Evolutionary conservation across 1,284 basidiomycete genomes (phyloP).

Genomic region (Moniliophthora roreri): DNA sequence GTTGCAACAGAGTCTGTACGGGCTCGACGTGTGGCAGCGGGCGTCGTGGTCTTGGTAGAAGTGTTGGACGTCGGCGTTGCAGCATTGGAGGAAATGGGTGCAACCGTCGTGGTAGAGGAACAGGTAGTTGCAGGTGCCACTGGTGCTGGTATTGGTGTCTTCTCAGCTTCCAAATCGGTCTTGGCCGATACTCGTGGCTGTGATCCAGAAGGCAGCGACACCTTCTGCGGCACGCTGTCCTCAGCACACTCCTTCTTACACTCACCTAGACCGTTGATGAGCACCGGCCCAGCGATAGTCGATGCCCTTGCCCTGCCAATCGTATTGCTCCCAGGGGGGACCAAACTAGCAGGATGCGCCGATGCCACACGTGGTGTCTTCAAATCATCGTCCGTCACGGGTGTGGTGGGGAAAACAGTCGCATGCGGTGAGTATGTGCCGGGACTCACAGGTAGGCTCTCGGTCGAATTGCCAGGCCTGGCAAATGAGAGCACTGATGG

Average conservation of each 20-base stretch:
- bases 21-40: constrained; percentile 37
- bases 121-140: background rate
- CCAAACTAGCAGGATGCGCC: constrained; percentile 1
- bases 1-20: constrained; percentile 69
- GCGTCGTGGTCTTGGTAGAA: constrained; percentile 19
- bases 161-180: background rate
- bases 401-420: background rate
- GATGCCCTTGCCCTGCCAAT: constrained; percentile 6
- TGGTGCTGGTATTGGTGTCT: background rate
- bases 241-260: background rate
- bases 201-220: too few species aligned
- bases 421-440: background rate
- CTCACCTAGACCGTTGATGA: too few species aligned
- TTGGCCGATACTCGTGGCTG: too few species aligned
- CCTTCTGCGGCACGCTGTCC: background rate
- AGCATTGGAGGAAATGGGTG: background rate
- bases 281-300: constrained; percentile 3
- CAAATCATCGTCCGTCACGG: constrained; percentile 9
- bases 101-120: background rate
- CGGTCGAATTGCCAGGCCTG: constrained; percentile 68
- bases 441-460: constrained; percentile 47
- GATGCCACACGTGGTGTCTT: constrained; percentile 11
- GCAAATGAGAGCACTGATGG: constrained; percentile 69
- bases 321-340: background rate
- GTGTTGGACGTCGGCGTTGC: constrained; percentile 12